Base-by-base conservation (phyloP, 495 filamentous ascomycete genomes). In the Cladorrhinum samala region DNA sequence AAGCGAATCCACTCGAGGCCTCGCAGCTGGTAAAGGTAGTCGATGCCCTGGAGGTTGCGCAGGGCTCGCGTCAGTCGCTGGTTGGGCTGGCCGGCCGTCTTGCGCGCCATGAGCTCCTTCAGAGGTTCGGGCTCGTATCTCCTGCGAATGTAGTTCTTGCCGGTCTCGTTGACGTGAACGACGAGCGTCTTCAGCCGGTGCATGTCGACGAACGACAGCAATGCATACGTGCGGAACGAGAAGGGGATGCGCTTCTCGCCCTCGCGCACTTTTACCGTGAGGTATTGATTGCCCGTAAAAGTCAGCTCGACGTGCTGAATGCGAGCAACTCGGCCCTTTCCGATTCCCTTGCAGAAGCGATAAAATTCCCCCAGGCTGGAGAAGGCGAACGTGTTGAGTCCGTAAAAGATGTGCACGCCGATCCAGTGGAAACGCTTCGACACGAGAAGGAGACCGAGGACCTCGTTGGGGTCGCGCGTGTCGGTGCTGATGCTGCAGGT, bases 301-400 rank as follows among this genome's bases (percentile, higher is more conserved):
- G 66, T 56, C 0, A 75, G 25, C 40, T 75, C 72, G 1, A 75
- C 17, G 13, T 74, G 58, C 23, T 63, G 69, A 0, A 76, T 37
- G 0, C 72, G 61, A 7, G 65, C 59, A 2, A 67, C n/a, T 0
- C 72, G 61, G 1, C 64, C 59, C 0, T 16, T 11, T 0, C 65
- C 63, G 8, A 66, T 70, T 1, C 71, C 71, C 7, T 62, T 50
- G 36, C 60, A 61, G 46, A 76, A 76, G 2, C 70, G 65, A 7
- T 57, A 55, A 21, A 68, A 65, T 46, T 76, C 72, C 3, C 73
- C 73, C 0, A 76, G 58, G 1, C 64, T 69, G 9, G 71, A 74
- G 44, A 76, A 75, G 0, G 70, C 69, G 19, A 76, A 76, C 0
- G 72, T 73, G 47, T 76, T 76, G 0, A 64, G 44, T 16, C 69